Evolutionary conservation across 1,139 yeast species (phyloP), one percentile per base, ranked within the genome.

Genomic region (Scheffersomyces lignicola): DNA sequence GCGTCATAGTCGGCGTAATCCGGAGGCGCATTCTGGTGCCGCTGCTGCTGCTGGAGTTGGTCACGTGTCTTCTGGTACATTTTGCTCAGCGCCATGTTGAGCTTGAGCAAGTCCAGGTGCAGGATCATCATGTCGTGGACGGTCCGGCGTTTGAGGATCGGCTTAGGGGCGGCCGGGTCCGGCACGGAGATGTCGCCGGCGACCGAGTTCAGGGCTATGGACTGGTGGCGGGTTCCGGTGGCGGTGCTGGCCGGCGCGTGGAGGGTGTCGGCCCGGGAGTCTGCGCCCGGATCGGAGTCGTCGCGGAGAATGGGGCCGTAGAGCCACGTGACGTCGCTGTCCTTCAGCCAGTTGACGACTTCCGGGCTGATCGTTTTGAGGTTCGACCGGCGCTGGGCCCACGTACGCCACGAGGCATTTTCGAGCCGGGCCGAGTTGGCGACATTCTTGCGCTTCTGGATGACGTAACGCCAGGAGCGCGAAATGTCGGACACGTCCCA

Each of bases 401-500:
- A 84, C 2, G 90, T 85, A 60, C 94, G 70, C 94, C 94, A 84
- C 31, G 85, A 76, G 0, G 92, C 92, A 56, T 84, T 84, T 54
- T 84, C 92, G 37, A 84, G 62, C 45, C 94, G 67, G 3, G 83
- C 73, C 2, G 79, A 65, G 51, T 79, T 78, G 13, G 88, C 87
- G 17, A 81, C 80, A 49, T 80, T 84, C 44, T 85, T 84, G 35
- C 96, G 76, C 49, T 86, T 82, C 44, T 80, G 66, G 31, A 88
- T 90, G 42, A 92, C 85, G 57, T 92, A 92, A 45, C 96, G 73
- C 98, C 98, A 92, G 24, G 96, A 87, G 47, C 86, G 86, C 10
- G 95, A 85, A 26, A 92, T 87, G 57, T 92, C 98, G 4, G 81
- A 69, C 46, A 90, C 97, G 51, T 88, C 88, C 98, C 98, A 92